A percentile compares a stretch with the other conserved stretches of the same genome.
These are phyloP conservation scores for Fusarium tjaetaba DNA, from an alignment of 2,329 filamentous ascomycete genomes.

Conservation along the genomic window DNA sequence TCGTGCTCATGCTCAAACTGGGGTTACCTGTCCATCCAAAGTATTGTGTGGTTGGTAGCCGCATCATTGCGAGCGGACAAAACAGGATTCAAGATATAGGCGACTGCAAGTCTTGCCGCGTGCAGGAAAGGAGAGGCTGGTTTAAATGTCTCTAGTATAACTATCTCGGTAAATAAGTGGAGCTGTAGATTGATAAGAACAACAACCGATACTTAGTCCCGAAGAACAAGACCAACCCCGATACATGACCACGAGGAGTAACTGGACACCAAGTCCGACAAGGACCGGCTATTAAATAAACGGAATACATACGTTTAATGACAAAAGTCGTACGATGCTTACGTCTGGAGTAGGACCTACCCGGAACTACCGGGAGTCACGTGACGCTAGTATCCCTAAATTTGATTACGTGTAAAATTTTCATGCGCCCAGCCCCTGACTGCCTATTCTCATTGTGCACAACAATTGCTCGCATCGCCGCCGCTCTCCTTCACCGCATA, in stretches of 20 bases:
- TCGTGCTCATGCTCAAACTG: background rate
- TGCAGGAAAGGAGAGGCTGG: background rate
- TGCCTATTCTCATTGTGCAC: background rate
- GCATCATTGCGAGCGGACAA: too few relatives aligned
- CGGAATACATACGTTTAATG: background rate
- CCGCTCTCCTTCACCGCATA: background rate
- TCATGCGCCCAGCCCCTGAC: background rate
- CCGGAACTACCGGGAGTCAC: background rate
- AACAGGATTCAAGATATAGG: background rate
- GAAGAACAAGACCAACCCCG: background rate
- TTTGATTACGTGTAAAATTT: conserved; percentile 2
- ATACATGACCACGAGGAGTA: background rate
- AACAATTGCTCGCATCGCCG: background rate
- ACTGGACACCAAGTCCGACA: background rate
- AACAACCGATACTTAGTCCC: too few relatives aligned
- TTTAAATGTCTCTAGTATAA: background rate
- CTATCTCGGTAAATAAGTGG: background rate
- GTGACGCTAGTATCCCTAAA: background rate
- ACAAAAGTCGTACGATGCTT: background rate
- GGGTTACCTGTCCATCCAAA: too few relatives aligned
- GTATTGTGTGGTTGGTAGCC: too few relatives aligned
- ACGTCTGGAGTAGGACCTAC: background rate
- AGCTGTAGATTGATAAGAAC: background rate
- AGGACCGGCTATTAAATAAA: too few relatives aligned
- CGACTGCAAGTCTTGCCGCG: accelerated